Percentiles rank a stretch among this genome's conserved stretches.
These are phyloP conservation scores for Cytospora piceicola DNA, from an alignment of 2,329 filamentous ascomycete genomes.

Conservation along the genomic window DNA sequence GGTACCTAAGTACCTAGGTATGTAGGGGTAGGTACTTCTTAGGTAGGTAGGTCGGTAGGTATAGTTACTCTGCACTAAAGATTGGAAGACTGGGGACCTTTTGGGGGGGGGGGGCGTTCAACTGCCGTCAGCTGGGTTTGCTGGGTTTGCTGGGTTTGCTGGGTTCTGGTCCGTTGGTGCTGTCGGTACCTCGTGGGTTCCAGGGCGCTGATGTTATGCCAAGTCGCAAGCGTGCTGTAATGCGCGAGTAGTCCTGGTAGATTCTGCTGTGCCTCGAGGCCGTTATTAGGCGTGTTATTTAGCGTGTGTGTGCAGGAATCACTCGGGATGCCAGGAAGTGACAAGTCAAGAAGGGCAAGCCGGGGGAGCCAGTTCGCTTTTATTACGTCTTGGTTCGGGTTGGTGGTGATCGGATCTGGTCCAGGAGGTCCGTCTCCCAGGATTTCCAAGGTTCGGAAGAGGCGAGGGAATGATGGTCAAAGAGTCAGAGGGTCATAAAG, in stretches of 20 bases:
- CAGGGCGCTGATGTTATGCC: neutral
- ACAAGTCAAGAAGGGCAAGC: neutral
- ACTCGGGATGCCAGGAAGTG: neutral
- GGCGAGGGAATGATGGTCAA: neutral
- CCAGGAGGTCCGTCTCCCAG: too few species aligned
- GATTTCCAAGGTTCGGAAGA: neutral
- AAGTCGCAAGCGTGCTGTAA: neutral
- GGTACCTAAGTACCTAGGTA: too few species aligned
- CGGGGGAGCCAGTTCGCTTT: neutral
- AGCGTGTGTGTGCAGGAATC: neutral
- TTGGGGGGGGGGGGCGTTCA: neutral
- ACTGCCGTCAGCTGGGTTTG: neutral
- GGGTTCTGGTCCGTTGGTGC: neutral
- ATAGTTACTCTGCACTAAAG: neutral
- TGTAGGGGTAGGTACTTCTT: too few species aligned
- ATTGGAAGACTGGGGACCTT: neutral
- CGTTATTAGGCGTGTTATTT: neutral
- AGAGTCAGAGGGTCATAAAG: neutral
- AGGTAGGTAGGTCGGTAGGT: too few species aligned
- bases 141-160: neutral
- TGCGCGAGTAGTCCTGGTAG: neutral
- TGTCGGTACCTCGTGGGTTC: neutral
- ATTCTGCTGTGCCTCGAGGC: neutral
- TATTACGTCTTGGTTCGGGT: neutral
- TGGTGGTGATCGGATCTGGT: too few species aligned